Evolutionary conservation across 495 filamentous ascomycete species (phyloP), one percentile per base, ranked within the genome.

Genomic region (Podospora pseudoanserina): DNA sequence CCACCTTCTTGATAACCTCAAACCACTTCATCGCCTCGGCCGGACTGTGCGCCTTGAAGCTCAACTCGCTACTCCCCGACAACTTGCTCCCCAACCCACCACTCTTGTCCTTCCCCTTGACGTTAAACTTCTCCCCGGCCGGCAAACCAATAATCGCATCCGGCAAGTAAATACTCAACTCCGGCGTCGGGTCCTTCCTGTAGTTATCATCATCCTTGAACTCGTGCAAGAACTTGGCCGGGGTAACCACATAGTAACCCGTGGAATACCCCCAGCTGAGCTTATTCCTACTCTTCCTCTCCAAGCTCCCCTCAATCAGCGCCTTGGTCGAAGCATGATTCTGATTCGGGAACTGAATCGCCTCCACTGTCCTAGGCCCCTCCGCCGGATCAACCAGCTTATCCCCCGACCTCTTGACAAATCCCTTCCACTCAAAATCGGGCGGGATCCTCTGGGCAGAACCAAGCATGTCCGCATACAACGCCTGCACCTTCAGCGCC

Each of bases 361-460:
- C 83, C 13, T 89, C 84, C 28, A 96, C 82, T 34, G 84, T 84
- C 63, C 95, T 88, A 3, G 90, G 86, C 0, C 91, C 86, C 3
- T 87, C 82, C 65, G 88, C 86, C 0, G 93, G 91, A 78, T 97
- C 86, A 76, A 97, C 89, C n/a, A 99, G 88, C 19, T 87, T 78
- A 68, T 86, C 78, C 67, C 81, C 83, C 74, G 90, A 90, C 71
- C 91, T 87, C 58, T 83, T 77, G 39, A 88, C 73, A 79, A 99
- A 99, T 68, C 88, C 88, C 62, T 90, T 86, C 92, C 93, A 99
- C 79, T 99, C 95, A 65, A 96, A 95, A 71, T 97, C 91, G n/a
- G 86, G 85, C 1, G 93, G 91, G 62, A 98, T 87, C n/a, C 83
- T 81, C 78, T 96, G 91, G 1, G 88, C 83, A n/a, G 85, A 87